Conservation (phyloP, 2,329 filamentous ascomycete species). For the Epichloe hybrida region DNA sequence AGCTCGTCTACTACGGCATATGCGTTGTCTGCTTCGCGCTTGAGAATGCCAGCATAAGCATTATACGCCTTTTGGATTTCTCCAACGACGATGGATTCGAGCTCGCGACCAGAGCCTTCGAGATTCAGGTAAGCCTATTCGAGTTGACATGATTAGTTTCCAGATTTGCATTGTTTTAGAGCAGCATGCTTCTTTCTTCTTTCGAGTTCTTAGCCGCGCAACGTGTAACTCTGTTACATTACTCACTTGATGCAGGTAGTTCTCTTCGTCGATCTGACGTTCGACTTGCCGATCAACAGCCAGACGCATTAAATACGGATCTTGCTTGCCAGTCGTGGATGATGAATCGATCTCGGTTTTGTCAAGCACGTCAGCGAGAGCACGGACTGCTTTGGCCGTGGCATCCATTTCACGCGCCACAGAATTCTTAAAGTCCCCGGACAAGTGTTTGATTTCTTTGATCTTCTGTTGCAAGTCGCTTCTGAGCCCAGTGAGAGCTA, state of each 20-base stretch:
- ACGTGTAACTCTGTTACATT: background rate
- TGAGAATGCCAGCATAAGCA: constrained; percentile 80
- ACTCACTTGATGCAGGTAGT: constrained; percentile 80
- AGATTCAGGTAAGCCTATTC: constrained; percentile 79
- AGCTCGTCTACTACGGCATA: constrained; percentile 69
- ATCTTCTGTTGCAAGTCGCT: constrained; percentile 91
- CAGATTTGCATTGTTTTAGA: no score
- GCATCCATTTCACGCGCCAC: constrained; percentile 89
- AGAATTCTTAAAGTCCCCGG: constrained; percentile 91
- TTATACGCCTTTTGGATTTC: constrained; percentile 98
- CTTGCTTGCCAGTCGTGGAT: constrained; percentile 65
- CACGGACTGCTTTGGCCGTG: constrained; percentile 65
- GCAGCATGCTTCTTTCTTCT: background rate
- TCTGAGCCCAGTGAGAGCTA: constrained; percentile 70
- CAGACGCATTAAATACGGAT: constrained; percentile 78
- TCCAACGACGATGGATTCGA: constrained; percentile 91
- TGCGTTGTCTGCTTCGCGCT: constrained; percentile 75
- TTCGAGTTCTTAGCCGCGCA: background rate
- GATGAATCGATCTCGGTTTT: constrained; percentile 67
- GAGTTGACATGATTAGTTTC: background rate
- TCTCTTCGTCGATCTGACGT: constrained; percentile 89
- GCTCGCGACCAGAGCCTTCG: constrained; percentile 83
- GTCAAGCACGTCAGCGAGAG: constrained; percentile 69
- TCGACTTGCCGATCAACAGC: constrained; percentile 83
- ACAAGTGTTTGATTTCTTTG: constrained; percentile 91